Evolutionary conservation across 345 rosid genomes (phyloP).

Genomic region (Syzygium aromaticum): DNA sequence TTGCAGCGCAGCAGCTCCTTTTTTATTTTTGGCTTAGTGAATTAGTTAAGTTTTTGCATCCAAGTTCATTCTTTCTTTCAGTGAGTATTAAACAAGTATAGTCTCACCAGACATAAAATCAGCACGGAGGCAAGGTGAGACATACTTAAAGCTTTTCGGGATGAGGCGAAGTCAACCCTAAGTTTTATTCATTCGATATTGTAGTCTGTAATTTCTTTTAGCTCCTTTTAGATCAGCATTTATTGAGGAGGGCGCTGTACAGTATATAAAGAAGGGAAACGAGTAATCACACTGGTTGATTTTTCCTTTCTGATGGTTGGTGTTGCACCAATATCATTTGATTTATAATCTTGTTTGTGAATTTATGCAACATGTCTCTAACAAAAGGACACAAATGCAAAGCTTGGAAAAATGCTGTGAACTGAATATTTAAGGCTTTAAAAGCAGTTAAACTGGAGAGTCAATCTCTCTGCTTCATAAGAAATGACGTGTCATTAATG

Average conservation of each 20-base stretch:
- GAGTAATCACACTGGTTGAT: neutral
- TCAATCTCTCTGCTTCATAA: neutral
- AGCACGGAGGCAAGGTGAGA: neutral
- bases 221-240: neutral
- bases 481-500: neutral
- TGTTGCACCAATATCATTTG: neutral
- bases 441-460: neutral
- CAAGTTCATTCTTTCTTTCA: neutral
- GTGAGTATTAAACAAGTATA: neutral
- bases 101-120: neutral
- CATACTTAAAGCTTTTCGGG: neutral
- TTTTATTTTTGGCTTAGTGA: neutral
- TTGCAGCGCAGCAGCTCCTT: neutral
- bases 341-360: neutral
- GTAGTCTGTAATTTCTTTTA: neutral
- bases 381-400: neutral
- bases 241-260: neutral
- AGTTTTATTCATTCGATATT: neutral
- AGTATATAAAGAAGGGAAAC: neutral
- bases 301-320: neutral
- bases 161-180: neutral
- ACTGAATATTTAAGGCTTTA: neutral
- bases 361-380: neutral
- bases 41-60: neutral
- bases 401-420: neutral